phyloP scores from a whole-genome alignment of 306 rosid species.

The Fragaria vesca region DNA sequence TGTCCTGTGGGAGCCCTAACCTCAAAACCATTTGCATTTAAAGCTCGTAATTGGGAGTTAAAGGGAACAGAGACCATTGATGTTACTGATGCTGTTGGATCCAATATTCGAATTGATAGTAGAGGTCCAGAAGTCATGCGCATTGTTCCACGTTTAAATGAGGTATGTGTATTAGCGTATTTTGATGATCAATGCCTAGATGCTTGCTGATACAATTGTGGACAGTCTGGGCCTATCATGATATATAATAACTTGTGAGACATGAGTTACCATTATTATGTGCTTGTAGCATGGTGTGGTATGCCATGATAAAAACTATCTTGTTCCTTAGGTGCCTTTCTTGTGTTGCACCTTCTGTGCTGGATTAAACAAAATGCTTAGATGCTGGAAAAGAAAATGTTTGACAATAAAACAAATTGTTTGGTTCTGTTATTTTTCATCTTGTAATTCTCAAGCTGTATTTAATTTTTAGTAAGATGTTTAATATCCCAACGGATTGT shows the following conservation, averaged over 20 bases:
- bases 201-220: background rate
- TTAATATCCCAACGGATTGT: no score
- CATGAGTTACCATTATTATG: background rate
- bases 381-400: background rate
- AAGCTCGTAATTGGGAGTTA: constrained; percentile 96
- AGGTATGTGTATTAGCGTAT: constrained; percentile 43
- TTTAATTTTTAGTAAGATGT: background rate
- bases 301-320: background rate
- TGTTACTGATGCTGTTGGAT: constrained; percentile 98
- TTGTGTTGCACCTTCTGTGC: background rate
- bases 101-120: constrained; percentile 95
- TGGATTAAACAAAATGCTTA: background rate
- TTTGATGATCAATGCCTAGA: background rate
- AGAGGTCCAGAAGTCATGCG: constrained; percentile 99
- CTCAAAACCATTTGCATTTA: constrained; percentile 98
- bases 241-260: background rate
- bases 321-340: background rate
- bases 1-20: constrained; percentile 98
- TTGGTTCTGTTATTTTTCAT: background rate
- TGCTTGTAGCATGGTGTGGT: background rate
- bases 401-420: background rate
- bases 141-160: constrained; percentile 85
- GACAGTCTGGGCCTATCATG: background rate
- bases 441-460: background rate
- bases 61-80: constrained; percentile 95